Percentiles rank a stretch among this genome's conserved stretches.
These are phyloP conservation scores for Psilocybe cyanescens DNA, from an alignment of 768 basidiomycete genomes.

Conservation along the genomic window DNA sequence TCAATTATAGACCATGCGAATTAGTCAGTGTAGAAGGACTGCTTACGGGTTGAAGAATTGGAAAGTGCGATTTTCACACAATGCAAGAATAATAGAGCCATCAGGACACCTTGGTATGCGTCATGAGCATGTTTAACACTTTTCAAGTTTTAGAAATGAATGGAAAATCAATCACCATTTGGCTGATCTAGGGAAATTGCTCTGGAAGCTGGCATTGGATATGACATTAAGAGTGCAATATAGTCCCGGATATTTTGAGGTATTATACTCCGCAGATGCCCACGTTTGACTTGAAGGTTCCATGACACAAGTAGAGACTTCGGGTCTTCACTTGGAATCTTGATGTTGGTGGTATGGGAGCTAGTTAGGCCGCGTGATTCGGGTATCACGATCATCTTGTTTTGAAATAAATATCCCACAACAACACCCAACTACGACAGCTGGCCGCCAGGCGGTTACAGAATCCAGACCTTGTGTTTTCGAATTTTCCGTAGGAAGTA, in stretches of 20 bases:
- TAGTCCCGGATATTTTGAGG: constrained; percentile 24
- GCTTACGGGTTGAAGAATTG: constrained; percentile 57
- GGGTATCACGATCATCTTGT: background rate
- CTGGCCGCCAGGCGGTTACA: no score
- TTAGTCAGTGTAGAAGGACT: background rate
- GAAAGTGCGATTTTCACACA: constrained; percentile 73
- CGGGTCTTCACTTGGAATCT: background rate
- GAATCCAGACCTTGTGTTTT: no score
- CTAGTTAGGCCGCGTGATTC: background rate
- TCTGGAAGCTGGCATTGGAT: background rate
- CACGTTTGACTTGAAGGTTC: constrained; percentile 5
- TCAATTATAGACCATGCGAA: background rate
- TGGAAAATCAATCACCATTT: constrained; percentile 17
- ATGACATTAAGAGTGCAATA: constrained; percentile 2
- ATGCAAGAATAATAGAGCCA: constrained; percentile 66
- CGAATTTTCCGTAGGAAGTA: no score
- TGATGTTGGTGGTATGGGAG: background rate
- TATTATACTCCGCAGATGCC: constrained; percentile 15
- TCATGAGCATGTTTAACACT: background rate
- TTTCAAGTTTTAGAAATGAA: background rate
- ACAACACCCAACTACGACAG: background rate
- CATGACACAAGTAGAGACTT: background rate
- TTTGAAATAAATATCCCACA: background rate
- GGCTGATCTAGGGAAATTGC: constrained; percentile 20
- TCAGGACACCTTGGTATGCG: constrained; percentile 67